Conservation (phyloP, 192 early-diverging fungal species). For the Powellomyces hirtus region DNA sequence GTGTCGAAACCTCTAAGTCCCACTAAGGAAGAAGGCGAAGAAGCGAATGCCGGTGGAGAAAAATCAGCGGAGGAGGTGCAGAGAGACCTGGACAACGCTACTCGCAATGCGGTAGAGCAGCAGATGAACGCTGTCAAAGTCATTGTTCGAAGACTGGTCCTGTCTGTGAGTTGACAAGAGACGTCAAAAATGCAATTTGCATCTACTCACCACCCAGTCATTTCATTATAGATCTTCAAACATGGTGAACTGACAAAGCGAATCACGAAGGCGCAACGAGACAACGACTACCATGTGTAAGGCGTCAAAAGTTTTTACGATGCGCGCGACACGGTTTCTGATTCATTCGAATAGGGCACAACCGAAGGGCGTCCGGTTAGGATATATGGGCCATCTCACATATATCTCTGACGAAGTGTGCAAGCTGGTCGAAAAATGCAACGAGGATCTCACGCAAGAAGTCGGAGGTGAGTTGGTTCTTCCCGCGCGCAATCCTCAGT, state of each 20-base stretch:
- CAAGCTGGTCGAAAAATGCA: conserved; percentile 79
- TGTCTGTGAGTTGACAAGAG: conserved; percentile 49
- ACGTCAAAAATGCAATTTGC: no score
- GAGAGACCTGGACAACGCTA: background rate
- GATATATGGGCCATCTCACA: conserved; percentile 98
- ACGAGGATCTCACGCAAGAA: conserved; percentile 42
- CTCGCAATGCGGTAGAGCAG: conserved; percentile 23
- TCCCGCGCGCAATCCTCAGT: background rate
- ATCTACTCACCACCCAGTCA: no score
- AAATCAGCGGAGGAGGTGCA: background rate
- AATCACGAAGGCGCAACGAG: conserved; percentile 79
- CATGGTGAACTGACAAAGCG: conserved; percentile 82
- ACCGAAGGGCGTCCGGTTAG: conserved; percentile 87
- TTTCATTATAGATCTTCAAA: conserved; percentile 63
- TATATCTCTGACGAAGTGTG: conserved; percentile 95
- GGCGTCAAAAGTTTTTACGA: background rate
- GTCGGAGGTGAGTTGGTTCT: conserved; percentile 32
- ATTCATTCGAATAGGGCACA: conserved; percentile 50
- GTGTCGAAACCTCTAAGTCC: conserved; percentile 18
- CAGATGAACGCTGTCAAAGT: conserved; percentile 47
- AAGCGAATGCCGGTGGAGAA: background rate
- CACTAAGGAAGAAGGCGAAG: conserved; percentile 1
- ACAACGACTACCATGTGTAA: conserved; percentile 81
- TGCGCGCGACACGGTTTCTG: background rate
- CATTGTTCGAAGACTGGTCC: conserved; percentile 49